Evolutionary conservation across 2,329 filamentous ascomycete species (phyloP), one percentile per base, ranked within the genome.

Genomic region (Pseudocercospora cruenta): DNA sequence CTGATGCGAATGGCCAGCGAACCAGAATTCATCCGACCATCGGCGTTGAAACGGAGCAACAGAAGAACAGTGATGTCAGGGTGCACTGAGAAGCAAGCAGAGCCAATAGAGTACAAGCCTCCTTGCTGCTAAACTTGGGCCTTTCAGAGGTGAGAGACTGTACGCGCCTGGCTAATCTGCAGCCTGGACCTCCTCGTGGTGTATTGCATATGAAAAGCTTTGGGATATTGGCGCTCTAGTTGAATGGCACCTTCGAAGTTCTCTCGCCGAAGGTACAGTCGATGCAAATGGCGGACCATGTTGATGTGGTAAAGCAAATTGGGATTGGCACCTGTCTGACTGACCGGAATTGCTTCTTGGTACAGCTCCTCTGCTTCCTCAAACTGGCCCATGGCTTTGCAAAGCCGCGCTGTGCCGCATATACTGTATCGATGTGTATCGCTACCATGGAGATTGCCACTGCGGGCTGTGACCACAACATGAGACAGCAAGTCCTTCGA

Each of bases 1-100:
- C 1, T 12, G 53, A 63, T 58, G 51, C 16, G 21, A 22, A 49
- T 16, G 60, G 36, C 16, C 12, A 54, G 28, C 47, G 39, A 31
- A 31, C 31, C 28, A 22, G 8, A 16, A 36, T 65, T 9, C 31
- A 57, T 21, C 58, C 58, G 21, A 57, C 63, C 6, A 39, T 61
- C 8, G 51, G 58, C 28, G 26, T 53, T 5, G 58, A 61, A 51
- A 62, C 36, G 6, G 58, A 62, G 16, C 39, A 33, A 49, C 63
- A 62, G 51, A 61, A 47, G 59, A 53, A 61, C 16, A 24, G 49
- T 51, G 45, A 5, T 14, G 24, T 61, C 21, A 49, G n/a, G 39
- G 16, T 36, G 33, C 33, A 36, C 12, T 36, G 31, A 33, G 12
- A 10, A 26, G 24, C 24, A 26, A 26, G 24, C 24, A 26, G 24